A percentile compares a stretch with the other conserved stretches of the same genome.
Conservation (phyloP, 164 flowering plant genomes). For the Magnolia kwangsiensis region DNA sequence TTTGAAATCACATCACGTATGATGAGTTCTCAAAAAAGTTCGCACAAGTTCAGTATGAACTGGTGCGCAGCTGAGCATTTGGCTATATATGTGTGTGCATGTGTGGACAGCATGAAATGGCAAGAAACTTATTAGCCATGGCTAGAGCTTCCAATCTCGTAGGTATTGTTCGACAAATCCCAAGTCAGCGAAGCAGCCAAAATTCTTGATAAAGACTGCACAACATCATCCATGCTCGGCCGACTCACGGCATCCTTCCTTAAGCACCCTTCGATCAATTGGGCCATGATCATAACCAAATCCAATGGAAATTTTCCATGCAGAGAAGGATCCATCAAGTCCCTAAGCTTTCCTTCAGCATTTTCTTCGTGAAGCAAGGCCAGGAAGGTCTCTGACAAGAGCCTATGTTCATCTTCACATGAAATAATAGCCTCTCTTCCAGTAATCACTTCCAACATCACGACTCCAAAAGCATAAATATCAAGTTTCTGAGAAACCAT, state of each 20-base stretch:
- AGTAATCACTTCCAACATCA: conserved; percentile 7
- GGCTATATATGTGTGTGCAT: too few species aligned
- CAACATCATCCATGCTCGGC: conserved; percentile 9
- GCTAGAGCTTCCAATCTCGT: background rate
- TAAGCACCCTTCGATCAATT: conserved; percentile 6
- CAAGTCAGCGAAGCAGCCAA: conserved; percentile 3
- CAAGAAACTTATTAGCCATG: background rate
- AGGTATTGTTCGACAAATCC: background rate
- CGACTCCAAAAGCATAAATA: conserved; percentile 17
- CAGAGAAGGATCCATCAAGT: conserved; percentile 17
- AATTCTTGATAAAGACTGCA: conserved; percentile 5
- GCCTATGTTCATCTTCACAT: conserved; percentile 18
- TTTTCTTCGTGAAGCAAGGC: background rate
- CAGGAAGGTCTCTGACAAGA: background rate
- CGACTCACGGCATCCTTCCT: background rate
- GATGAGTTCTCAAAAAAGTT: too few species aligned
- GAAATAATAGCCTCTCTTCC: conserved; percentile 21
- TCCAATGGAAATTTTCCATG: conserved; percentile 6
- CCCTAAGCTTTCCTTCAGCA: background rate
- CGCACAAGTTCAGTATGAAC: too few species aligned
- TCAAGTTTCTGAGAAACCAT: conserved; percentile 9
- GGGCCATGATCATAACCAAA: background rate
- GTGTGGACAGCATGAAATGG: background rate
- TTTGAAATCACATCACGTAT: too few species aligned
- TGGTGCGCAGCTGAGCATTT: too few species aligned